Conservation (phyloP, 495 filamentous ascomycete genomes). For the Ramalina intermedia region DNA sequence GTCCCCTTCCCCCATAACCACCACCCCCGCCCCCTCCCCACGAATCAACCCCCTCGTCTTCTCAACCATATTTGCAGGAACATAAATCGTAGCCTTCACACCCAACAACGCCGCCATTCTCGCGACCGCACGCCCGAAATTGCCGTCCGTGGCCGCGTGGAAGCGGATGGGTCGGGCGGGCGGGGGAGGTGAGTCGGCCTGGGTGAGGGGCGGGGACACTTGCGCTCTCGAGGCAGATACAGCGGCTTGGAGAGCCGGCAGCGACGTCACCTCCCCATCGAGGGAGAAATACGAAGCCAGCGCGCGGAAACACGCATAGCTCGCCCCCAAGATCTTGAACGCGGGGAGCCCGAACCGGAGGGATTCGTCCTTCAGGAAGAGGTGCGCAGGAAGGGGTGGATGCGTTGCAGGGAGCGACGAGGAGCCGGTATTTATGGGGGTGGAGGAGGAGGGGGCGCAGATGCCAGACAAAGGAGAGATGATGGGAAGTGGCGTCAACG, state of each 20-base stretch:
- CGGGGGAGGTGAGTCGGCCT: no score
- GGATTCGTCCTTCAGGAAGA: slow-evolving; percentile 48
- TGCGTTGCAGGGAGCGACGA: slow-evolving; percentile 32
- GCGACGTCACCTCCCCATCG: slow-evolving; percentile 11
- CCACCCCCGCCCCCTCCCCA: slow-evolving; percentile 41
- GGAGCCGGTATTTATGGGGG: slow-evolving; percentile 32
- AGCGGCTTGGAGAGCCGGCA: slow-evolving; percentile 25
- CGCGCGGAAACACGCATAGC: slow-evolving; percentile 52
- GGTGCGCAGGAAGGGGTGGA: slow-evolving; percentile 35
- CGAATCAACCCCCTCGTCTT: slow-evolving; percentile 37
- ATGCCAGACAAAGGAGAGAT: slow-evolving; percentile 44
- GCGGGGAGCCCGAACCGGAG: slow-evolving; percentile 47
- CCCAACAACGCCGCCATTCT: slow-evolving; percentile 44
- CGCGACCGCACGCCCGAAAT: slow-evolving; percentile 57
- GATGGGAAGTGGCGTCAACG: slow-evolving; percentile 32
- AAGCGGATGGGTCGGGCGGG: no score
- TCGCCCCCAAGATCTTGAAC: slow-evolving; percentile 66
- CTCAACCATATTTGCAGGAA: slow-evolving; percentile 37
- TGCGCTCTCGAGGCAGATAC: slow-evolving; percentile 18
- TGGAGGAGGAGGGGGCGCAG: slow-evolving; percentile 34
- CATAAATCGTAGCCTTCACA: slow-evolving; percentile 37
- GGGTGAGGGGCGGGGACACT: no score
- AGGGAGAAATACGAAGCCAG: slow-evolving; percentile 29
- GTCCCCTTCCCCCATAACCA: slow-evolving; percentile 20
- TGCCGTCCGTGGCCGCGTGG: slow-evolving; percentile 51